A percentile compares a stretch with the other conserved stretches of the same genome.
These are phyloP conservation scores for Inga leiocalycina DNA, from an alignment of 306 rosid species.

Conservation along the genomic window DNA sequence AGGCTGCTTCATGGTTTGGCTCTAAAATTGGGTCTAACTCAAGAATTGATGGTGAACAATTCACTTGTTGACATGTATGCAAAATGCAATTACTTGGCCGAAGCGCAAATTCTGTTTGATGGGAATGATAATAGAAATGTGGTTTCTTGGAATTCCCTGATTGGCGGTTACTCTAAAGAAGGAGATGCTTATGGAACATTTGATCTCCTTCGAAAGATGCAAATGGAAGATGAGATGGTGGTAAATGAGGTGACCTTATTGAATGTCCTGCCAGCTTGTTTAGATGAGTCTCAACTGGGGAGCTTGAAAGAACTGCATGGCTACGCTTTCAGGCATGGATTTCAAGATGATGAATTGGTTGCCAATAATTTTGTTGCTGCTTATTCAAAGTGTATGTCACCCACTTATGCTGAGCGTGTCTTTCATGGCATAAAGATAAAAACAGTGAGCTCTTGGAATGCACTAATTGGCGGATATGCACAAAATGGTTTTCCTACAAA, in stretches of 20 bases:
- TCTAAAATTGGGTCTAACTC: conserved; percentile 54
- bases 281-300: conserved; percentile 44
- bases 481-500: conserved; percentile 75
- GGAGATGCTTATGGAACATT: conserved; percentile 53
- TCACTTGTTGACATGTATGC: conserved; percentile 77
- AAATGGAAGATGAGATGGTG: conserved; percentile 45
- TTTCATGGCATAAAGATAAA: conserved; percentile 53
- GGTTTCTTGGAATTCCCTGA: conserved; percentile 85
- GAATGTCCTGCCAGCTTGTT: conserved; percentile 73
- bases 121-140: conserved; percentile 56
- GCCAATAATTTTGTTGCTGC: conserved; percentile 75
- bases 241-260: conserved; percentile 70
- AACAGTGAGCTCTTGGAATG: conserved; percentile 84
- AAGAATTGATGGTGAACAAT: conserved; percentile 65
- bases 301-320: conserved; percentile 77
- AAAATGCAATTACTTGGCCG: conserved; percentile 60
- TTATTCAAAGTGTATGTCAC: conserved; percentile 66
- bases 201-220: conserved; percentile 64
- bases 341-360: conserved; percentile 57
- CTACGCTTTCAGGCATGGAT: conserved; percentile 57
- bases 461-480: conserved; percentile 63
- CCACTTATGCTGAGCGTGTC: conserved; percentile 57
- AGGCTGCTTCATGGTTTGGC: conserved; percentile 73
- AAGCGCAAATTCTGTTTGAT: conserved; percentile 54
- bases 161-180: conserved; percentile 64